Evolutionary conservation across 352 stramenopile genomes (phyloP), one percentile per base, ranked within the genome.

Genomic region (Phytophthora ramorum): DNA sequence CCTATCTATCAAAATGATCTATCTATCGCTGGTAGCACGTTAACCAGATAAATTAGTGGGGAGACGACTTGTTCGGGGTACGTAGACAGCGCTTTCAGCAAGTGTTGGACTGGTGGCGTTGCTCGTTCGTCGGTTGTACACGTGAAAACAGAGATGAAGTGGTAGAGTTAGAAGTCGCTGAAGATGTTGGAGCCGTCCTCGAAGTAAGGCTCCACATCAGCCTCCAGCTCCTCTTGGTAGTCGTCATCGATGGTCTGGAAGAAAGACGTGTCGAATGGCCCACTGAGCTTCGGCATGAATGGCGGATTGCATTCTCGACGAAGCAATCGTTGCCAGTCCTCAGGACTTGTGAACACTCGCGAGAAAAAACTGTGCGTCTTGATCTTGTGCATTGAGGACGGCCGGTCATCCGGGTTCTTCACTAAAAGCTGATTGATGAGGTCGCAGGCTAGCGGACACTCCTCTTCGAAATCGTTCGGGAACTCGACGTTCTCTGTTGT

Each of bases 181-280:
- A 90, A 90, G 64, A 88, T 82, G 53, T 90, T 80, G 49, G 78
- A 80, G 53, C 81, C 83, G 50, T 92, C 83, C 43, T 89, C 81
- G 41, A 86, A 79, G 63, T 90, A 92, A 7, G 81, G 81, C 58
- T 84, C 58, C 19, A 85, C 62, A 37, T 71, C 65, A 44, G 78
- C 73, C 20, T 90, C 69, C 32, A 85, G 66, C 38, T 89, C 79
- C 20, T 90, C 79, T 19, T 85, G 68, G 19, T 82, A 80, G 0
- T 75, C 69, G 1, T 88, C 78, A 43, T 81, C 74, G n/a, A 88
- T 72, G 5, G 70, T 77, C 58, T 81, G 70, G 64, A 92, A 90
- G 53, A 89, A 89, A 16, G 79, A 88, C 41, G 83, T 90, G 66
- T 92, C 83, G 44, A 92, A 92, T 0, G 73, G 72, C 2, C 84